Evolutionary conservation across 2,329 filamentous ascomycete genomes (phyloP), one percentile per base, ranked within the genome.

Genomic region (Huntiella savannae): DNA sequence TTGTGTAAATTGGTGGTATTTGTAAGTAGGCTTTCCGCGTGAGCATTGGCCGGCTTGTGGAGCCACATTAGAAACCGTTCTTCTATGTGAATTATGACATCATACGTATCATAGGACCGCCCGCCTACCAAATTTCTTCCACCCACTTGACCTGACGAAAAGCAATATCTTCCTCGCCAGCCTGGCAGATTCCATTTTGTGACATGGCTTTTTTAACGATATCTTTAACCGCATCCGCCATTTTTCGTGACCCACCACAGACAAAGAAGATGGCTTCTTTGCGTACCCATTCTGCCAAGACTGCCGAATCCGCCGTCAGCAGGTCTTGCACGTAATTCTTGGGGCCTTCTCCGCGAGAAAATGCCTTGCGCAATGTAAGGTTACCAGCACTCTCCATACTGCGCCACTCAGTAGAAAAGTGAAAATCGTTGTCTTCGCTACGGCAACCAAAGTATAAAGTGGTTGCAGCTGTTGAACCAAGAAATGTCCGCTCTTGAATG

Each of bases 371-470:
- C 5, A 69, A 55, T 0, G 54, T 43, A 4, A 69, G 40, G 1
- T 53, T 36, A n/a, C 33, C 48, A 2, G 45, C 51, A 4, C 43
- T 39, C 1, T 52, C 53, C 1, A 56, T 50, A 49, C 8, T 47
- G 36, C 1, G 63, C 86, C 86, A 95, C 51, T 96, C 87, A 0
- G 77, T 60, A 4, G 67, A 60, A 58, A 91, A 98, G 62, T 86
- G 87, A 61, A 75, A 95, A 58, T 98, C 91, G 0, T 79, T 73
- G 0, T 64, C 55, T 8, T 67, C 62, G 55, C 83, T 92, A 32
- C 91, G 77, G 52, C 82, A 85, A 8, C 91, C 91, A 53, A 85
- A 96, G 60, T 96, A 79, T 1, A 98, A 66, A 1, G 83, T 63
- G 4, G 64, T 54, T 5, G 50, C 43, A 2, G 58, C 48, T 12